Evolutionary conservation across 768 basidiomycete genomes (phyloP).

Genomic region (Psilocybe cyanescens): DNA sequence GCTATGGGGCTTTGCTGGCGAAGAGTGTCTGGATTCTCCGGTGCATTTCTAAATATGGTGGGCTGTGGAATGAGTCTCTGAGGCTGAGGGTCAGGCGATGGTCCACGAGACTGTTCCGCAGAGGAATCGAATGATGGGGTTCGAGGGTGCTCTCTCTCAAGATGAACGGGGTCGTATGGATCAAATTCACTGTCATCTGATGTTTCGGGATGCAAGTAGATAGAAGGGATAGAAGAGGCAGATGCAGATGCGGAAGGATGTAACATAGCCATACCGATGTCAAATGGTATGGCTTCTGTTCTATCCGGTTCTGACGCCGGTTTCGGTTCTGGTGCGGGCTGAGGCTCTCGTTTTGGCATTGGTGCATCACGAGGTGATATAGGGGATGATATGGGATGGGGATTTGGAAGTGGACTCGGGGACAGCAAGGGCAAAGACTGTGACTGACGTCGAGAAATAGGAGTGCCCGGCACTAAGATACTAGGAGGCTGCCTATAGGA

Average conservation of each 20-base stretch:
- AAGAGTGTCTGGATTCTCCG: constrained; percentile 2
- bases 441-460: constrained; percentile 14
- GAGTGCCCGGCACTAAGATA: constrained; percentile 4
- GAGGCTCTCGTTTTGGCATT: not conserved
- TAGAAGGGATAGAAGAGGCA: constrained; percentile 15
- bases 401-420: constrained; percentile 1
- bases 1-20: not conserved
- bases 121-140: constrained; percentile 18
- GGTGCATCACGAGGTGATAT: not conserved
- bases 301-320: constrained; percentile 9
- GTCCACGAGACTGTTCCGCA: constrained; percentile 11
- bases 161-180: constrained; percentile 28
- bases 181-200: constrained; percentile 22
- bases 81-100: constrained; percentile 10
- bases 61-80: constrained; percentile 7
- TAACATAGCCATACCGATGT: constrained; percentile 34
- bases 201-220: constrained; percentile 20
- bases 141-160: constrained; percentile 21
- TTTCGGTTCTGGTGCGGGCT: not conserved
- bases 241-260: constrained; percentile 15
- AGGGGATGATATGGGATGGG: constrained; percentile 1
- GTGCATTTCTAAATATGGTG: not conserved
- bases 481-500: not conserved
- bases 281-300: constrained; percentile 20
- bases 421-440: constrained; percentile 2